Evolutionary conservation across 2,329 filamentous ascomycete genomes (phyloP), one percentile per base, ranked within the genome.

Genomic region (Harringtonia lauricola): DNA sequence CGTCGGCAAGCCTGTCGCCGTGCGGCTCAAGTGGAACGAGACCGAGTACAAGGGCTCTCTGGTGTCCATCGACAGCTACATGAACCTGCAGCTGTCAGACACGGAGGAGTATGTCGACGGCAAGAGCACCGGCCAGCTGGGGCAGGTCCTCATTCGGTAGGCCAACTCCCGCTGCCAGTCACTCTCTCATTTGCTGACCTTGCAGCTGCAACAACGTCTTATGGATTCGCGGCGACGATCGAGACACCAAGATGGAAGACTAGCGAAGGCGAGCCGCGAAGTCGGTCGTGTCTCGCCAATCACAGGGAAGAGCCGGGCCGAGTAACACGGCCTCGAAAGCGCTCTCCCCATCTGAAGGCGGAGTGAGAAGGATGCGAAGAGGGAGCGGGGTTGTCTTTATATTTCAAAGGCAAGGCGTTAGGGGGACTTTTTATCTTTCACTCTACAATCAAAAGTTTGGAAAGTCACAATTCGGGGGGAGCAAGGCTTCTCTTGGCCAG

Each of bases 11-110:
- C 79, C 90, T 58, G 81, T 98, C 59, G 73, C 89, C 51, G 84
- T 98, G 51, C 86, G 89, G 56, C 76, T 98, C 52, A 98, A 98
- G 76, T 98, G 92, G 92, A 88, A 87, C 55, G 83, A 95, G 65
- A 92, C 87, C 47, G 92, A 98, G 65, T 98, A 98, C 76, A 94
- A 90, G 64, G 92, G 92, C 61, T 78, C 79, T 52, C 78, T 98
- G 50, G 85, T 61, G 59, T 90, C 84, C 56, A 86, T 94, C 59
- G 92, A 98, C 69, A 88, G 85, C 60, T 98, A 98, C 72, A 96
- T 98, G 90, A 98, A 98, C 70, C 81, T 98, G 51, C 88, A 96
- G 68, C 76, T 98, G 51, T 80, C 81, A 52, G 82, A 83, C 56
- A 89, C 90, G 41, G 86, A 95, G 66, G 92, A 98, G 65, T 95